Evolutionary conservation across 495 filamentous ascomycete genomes (phyloP).

Genomic region (Annulohypoxylon bovei): DNA sequence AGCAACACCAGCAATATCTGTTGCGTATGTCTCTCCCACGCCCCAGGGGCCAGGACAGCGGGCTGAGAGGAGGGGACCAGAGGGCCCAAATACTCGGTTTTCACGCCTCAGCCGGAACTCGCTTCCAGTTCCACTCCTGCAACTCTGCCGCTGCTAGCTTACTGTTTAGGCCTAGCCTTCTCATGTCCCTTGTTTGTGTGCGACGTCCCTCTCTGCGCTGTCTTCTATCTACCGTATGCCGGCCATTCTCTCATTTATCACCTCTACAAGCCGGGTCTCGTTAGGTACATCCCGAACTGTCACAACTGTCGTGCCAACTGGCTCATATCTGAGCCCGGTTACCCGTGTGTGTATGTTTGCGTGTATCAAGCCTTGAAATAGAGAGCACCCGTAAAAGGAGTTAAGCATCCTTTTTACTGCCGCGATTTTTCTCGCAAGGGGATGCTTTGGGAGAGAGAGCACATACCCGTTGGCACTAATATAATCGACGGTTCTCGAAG

Average conservation of each 20-base stretch:
- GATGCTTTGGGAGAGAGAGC: constrained; percentile 6
- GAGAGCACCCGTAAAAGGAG: neutral
- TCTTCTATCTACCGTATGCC: constrained; percentile 31
- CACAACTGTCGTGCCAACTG: constrained; percentile 28
- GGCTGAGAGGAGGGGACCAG: constrained; percentile 42
- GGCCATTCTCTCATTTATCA: constrained; percentile 41
- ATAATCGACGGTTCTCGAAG: constrained; percentile 22
- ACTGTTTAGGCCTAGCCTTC: constrained; percentile 42
- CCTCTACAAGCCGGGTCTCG: constrained; percentile 30
- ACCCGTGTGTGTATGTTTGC: constrained; percentile 13
- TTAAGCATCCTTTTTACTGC: constrained; percentile 5
- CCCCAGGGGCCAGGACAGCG: constrained; percentile 45
- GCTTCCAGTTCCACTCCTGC: constrained; percentile 45
- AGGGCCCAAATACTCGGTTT: constrained; percentile 47
- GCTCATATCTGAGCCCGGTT: constrained; percentile 21
- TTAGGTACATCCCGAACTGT: constrained; percentile 22
- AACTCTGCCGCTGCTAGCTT: constrained; percentile 41
- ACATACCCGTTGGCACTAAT: constrained; percentile 10
- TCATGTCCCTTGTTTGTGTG: constrained; percentile 34
- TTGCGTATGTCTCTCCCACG: constrained; percentile 38
- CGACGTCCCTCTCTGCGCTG: constrained; percentile 33
- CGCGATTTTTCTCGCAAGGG: constrained; percentile 16
- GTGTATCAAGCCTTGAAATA: constrained; percentile 24
- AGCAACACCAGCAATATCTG: constrained; percentile 32
- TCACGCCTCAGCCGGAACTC: constrained; percentile 45